Base-by-base conservation (phyloP, 352 stramenopile species). In the Globisporangium splendens region DNA sequence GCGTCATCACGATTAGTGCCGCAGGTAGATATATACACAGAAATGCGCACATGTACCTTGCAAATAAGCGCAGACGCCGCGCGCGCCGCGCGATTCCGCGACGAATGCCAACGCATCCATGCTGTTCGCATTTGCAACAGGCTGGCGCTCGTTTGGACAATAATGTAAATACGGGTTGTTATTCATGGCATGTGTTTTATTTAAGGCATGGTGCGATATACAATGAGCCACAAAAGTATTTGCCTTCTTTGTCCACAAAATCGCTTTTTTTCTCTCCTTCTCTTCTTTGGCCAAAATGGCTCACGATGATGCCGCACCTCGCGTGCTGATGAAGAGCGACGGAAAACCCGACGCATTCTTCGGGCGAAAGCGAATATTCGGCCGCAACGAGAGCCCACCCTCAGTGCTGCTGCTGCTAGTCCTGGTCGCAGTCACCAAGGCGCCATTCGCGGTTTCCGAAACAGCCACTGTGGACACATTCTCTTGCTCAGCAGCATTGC, bases 291-390 rank as follows among this genome's bases (percentile, higher is more conserved):
- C 8, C n/a, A 14, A 8, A 15, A 10, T 7, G 17, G 11, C 41
- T 48, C 46, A 52, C 15, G 14, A 33, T 3, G 57, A 46, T 17
- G 56, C 13, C 3, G 57, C 46, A 39, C 62, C 66, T 17, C 61
- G 58, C 35, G 60, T 35, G 8, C 35, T 49, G 20, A 24, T 49
- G 22, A 79, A 71, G 48, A 89, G 75, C 46, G 75, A 81, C 35
- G 75, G 67, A 49, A 86, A 79, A 12, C 56, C 70, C 8, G 64
- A 50, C 24, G 44, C 61, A 52, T 86, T 66, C 53, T 82, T 82
- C 24, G 83, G 79, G 17, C 73, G 68, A 54, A 92, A 92, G 42
- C 70, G 78, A 51, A 88, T 86, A 46, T 77, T 88, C n/a, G 78
- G 78, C n/a, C 75, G 73, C 48, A 88, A 80, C 14, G 72, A 83